Evolutionary conservation across 306 rosid species (phyloP).

Genomic region (Cicer cuneatum): DNA sequence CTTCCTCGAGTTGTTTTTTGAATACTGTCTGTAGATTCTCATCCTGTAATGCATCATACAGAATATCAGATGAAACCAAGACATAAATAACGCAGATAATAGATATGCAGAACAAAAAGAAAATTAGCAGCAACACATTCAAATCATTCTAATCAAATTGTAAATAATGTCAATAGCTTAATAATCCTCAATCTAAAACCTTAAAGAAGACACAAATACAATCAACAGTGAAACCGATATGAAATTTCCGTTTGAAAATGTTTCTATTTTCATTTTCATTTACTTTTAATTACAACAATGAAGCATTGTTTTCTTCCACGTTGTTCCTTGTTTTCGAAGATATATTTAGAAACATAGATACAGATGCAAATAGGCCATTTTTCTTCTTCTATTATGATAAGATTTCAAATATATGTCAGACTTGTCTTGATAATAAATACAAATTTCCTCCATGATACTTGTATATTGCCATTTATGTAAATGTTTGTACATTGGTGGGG

Average conservation of each 20-base stretch:
- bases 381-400: slow-evolving; percentile 7
- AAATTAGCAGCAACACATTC: slow-evolving; percentile 21
- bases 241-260: slow-evolving; percentile 13
- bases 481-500: background rate
- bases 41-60: slow-evolving; percentile 63
- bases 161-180: background rate
- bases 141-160: slow-evolving; percentile 17
- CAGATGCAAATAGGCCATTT: background rate
- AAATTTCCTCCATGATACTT: slow-evolving; percentile 17
- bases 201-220: slow-evolving; percentile 1
- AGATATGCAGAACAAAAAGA: slow-evolving; percentile 3
- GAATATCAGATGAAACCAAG: slow-evolving; percentile 34
- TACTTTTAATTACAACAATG: background rate
- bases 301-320: background rate
- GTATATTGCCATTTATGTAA: background rate
- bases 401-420: slow-evolving; percentile 13
- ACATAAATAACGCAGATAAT: slow-evolving; percentile 1
- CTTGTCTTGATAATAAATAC: slow-evolving; percentile 18
- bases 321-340: background rate
- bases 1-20: slow-evolving; percentile 93
- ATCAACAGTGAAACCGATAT: slow-evolving; percentile 22
- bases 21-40: slow-evolving; percentile 76
- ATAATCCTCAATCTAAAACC: slow-evolving; percentile 21
- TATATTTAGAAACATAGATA: background rate
- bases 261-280: background rate